Evolutionary conservation across 2,329 filamentous ascomycete species (phyloP), one percentile per base, ranked within the genome.

Genomic region (Dichotomopilus funicola): DNA sequence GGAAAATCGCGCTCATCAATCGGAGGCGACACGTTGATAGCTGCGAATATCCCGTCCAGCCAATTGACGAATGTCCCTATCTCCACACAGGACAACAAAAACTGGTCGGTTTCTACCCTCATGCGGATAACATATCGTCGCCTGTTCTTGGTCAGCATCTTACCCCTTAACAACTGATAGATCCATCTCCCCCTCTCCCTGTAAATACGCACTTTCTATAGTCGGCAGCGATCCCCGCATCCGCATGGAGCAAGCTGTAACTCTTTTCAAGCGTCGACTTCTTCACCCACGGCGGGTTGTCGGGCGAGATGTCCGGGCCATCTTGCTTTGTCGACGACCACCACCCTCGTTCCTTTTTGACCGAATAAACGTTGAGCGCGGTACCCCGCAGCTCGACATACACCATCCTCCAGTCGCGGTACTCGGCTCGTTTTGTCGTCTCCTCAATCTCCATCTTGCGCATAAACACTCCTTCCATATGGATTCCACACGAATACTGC

Each of bases 161-260:
- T 27, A 27, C 19, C 19, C 19, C 19, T 47, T 33, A 13, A 37
- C 4, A 19, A 10, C 36, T 36, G 12, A 7, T n/a, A 44, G 44
- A 44, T 12, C 33, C 36, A 7, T 38, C 12, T 42, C 37, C n/a
- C 46, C 6, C 6, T 12, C 10, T 27, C n/a, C 2, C 9, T 35
- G 31, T 3, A 13, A 27, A 75, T 42, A 75, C 80, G 63, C 70
- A 84, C 78, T 89, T 88, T 63, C 79, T 77, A 66, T 88, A 86
- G 68, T 91, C 87, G 12, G 82, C 79, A 8, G 88, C 87, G 59
- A 90, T 80, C 9, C 87, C 87, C 27, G 87, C 81, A 68, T 91
- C 87, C 27, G 87, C 87, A 66, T 90, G 85, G 60, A 89, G 79
- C 48, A 91, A 75, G 51, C 83, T 87, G 66, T 89, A 91, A n/a